A percentile compares a stretch with the other conserved stretches of the same genome.
phyloP scores from a whole-genome alignment of 331 rosid genomes.

The Malus hybrid region DNA sequence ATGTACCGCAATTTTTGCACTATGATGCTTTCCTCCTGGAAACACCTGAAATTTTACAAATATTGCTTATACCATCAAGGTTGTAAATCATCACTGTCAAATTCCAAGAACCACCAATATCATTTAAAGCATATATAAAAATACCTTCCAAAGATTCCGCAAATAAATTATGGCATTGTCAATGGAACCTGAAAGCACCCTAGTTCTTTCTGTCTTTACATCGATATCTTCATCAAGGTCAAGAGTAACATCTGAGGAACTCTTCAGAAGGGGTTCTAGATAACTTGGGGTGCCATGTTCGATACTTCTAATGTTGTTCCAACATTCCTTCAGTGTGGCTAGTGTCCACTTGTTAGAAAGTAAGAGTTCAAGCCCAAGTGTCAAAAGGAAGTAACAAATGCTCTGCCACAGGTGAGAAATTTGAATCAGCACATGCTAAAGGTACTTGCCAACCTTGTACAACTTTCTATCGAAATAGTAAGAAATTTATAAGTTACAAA shows the following conservation, averaged over 20 bases:
- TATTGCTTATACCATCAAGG: constrained; percentile 3
- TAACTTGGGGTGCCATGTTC: constrained; percentile 27
- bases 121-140: constrained; percentile 15
- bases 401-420: constrained; percentile 42
- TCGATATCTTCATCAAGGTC: constrained; percentile 69
- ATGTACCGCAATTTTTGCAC: constrained; percentile 72
- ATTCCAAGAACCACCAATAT: constrained; percentile 3
- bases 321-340: constrained; percentile 47
- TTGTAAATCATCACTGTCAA: not conserved
- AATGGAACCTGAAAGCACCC: constrained; percentile 77
- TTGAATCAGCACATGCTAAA: constrained; percentile 12
- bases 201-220: constrained; percentile 75
- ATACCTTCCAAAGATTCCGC: constrained; percentile 75
- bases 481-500: too few relatives aligned
- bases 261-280: constrained; percentile 58
- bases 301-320: constrained; percentile 30
- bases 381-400: constrained; percentile 61
- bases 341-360: constrained; percentile 56
- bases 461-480: too few relatives aligned
- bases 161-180: constrained; percentile 75
- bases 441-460: not conserved
- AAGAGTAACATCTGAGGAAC: constrained; percentile 38
- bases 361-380: constrained; percentile 63
- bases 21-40: constrained; percentile 47
- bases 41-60: constrained; percentile 45